Evolutionary conservation across 2,329 filamentous ascomycete genomes (phyloP), one percentile per base, ranked within the genome.

Genomic region (Colletotrichum orbiculare): DNA sequence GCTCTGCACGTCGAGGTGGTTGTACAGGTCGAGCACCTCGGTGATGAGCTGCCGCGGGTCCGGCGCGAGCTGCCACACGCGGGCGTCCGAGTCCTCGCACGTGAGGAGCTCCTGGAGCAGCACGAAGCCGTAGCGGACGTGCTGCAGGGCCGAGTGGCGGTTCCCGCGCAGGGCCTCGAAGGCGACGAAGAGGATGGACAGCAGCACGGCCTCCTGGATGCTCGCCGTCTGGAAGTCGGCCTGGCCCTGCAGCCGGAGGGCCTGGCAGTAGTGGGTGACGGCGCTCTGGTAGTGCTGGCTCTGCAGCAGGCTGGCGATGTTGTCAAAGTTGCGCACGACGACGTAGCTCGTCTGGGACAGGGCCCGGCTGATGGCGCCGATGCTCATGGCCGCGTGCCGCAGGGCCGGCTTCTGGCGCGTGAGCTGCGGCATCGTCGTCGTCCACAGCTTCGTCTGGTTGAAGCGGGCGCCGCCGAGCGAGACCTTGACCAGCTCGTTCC

Each of bases 111-210:
- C 52, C 8, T 67, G 61, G 39, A 68, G 35, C 57, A 68, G 12
- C 11, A 64, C 58, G 25, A 80, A 79, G 42, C 78, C 78, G 39
- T 79, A 76, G 1, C 72, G 77, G 47, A 80, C 71, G 54, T 81
- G 78, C 59, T 80, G 79, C 4, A 81, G 73, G 5, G 78, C 78
- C 2, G 76, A 77, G 2, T 78, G 73, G 58, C 75, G 73, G 11
- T 81, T 80, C 2, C 78, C 78, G 5, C 78, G 70, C 62, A 78
- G 77, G 2, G 77, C 69, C 49, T 81, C 78, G 39, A 81, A 81
- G 60, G 78, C 79, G 43, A 81, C 77, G 45, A 81, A 81, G 0
- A 81, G 64, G 4, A 81, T 69, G 0, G 78, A 80, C 2, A 78
- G 73, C 7, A 81, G 62, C 56, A 81, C 67, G 0, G 78, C 78